Evolutionary conservation across 805 yeast genomes (phyloP).

Genomic region (Candida mattraensis): DNA sequence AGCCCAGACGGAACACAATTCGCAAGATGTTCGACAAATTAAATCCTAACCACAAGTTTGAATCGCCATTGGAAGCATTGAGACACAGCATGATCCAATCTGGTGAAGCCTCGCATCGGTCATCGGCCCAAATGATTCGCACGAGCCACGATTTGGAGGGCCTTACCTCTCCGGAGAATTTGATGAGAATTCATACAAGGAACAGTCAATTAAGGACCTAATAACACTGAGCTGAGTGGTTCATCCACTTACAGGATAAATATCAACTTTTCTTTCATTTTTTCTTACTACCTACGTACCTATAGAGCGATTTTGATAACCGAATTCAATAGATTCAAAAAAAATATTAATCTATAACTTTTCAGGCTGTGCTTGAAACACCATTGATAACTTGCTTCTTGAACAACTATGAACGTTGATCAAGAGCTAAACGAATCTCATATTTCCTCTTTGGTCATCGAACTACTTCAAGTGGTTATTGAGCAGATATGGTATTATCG

Average conservation of each 20-base stretch:
- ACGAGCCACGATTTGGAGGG: constrained; percentile 25
- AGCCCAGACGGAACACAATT: constrained; percentile 21
- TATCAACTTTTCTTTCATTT: no score
- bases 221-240: background rate
- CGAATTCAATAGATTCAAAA: no score
- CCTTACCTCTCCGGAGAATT: constrained; percentile 22
- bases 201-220: constrained; percentile 6
- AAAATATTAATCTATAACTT: no score
- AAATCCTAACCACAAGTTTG: constrained; percentile 5
- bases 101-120: constrained; percentile 26
- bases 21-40: constrained; percentile 13
- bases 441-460: constrained; percentile 40
- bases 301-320: background rate
- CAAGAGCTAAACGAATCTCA: background rate
- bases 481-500: constrained; percentile 57
- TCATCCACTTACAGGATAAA: background rate
- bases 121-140: constrained; percentile 27
- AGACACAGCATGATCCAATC: constrained; percentile 22
- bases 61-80: constrained; percentile 18
- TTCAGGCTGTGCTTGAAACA: no score
- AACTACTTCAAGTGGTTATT: constrained; percentile 49
- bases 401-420: background rate
- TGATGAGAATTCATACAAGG: constrained; percentile 26
- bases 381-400: no score
- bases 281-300: background rate